Base-by-base conservation (phyloP, 2,329 filamentous ascomycete genomes). In the Fusarium heterosporum region DNA sequence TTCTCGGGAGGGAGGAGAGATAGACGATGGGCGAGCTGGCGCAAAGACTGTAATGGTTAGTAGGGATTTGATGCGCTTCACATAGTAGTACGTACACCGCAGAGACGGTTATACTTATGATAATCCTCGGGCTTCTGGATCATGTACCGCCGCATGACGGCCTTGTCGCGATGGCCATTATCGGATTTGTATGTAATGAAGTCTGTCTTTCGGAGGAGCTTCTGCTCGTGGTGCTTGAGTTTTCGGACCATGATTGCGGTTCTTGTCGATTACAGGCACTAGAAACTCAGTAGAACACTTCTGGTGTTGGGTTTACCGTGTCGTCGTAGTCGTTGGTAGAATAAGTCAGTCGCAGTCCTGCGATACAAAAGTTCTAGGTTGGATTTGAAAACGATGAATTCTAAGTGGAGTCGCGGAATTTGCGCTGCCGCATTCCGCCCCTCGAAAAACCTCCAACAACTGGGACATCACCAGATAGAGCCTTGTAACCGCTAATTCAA, bases 141-240 rank as follows among this genome's bases (percentile, higher is more conserved):
- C 81, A 92, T 91, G 80, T 99, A 99, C 65, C 94, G 90, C 56
- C 93, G 88, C 64, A 92, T 87, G 61, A 98, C 88, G 65, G 82
- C 81, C 65, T 93, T 88, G 80, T 95, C 92, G 77, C 95, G 90
- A 82, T 99, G 96, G 73, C 88, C 85, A 75, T 90, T 87, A 82
- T 98, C 94, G 75, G 89, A 89, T 80, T 96, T 96, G 85, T 95
- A 97, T 75, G 91, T 96, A 78, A 94, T 90, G 81, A 99, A 97
- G 82, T 99, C 94, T 80, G 96, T 93, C 79, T 87, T 87, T 77
- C 95, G 95, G 74, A 98, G 88, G 77, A 98, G 91, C 86, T 96
- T 96, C 78, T 96, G 89, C 89, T 99, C 96, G 81, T 97, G 95
- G 81, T 97, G 88, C 82, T 97, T 98, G 77, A 99, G 89, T 84